phyloP scores from a whole-genome alignment of 768 basidiomycete genomes.

The Postia placenta region DNA sequence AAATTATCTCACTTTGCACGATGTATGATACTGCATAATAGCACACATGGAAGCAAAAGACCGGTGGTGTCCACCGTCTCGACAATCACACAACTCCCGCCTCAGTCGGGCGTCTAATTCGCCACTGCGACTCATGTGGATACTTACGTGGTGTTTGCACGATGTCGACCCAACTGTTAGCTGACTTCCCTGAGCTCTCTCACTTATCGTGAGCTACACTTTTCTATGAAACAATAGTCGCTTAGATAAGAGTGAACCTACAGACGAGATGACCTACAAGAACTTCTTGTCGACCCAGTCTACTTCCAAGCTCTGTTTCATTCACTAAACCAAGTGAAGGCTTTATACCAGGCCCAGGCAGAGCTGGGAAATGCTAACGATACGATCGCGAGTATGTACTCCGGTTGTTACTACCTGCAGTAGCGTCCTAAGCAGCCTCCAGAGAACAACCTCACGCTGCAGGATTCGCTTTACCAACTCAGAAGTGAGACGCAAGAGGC shows the following conservation, averaged over 20 bases:
- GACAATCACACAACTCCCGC: too few relatives aligned
- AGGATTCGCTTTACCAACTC: slow-evolving; percentile 69
- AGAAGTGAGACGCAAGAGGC: slow-evolving; percentile 80
- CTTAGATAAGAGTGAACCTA: neutral
- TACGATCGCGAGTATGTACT: slow-evolving; percentile 72
- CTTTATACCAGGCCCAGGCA: slow-evolving; percentile 68
- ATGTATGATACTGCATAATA: too few relatives aligned
- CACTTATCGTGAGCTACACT: slow-evolving; percentile 57
- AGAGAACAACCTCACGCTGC: slow-evolving; percentile 75
- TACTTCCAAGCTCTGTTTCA: slow-evolving; percentile 90
- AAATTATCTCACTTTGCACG: too few relatives aligned
- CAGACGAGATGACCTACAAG: slow-evolving; percentile 88
- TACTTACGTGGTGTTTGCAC: too few relatives aligned
- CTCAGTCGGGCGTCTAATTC: too few relatives aligned
- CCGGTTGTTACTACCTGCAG: neutral
- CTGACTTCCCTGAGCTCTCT: slow-evolving; percentile 70
- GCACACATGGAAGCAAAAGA: too few relatives aligned
- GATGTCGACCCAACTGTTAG: slow-evolving; percentile 23
- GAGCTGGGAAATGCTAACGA: slow-evolving; percentile 83
- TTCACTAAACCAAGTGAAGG: slow-evolving; percentile 66
- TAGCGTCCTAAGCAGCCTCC: neutral
- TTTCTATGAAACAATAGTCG: neutral
- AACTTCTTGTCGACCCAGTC: slow-evolving; percentile 69
- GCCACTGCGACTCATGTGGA: too few relatives aligned
- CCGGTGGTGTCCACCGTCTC: too few relatives aligned